phyloP scores from a whole-genome alignment of 2,329 filamentous ascomycete genomes.

The Botrytis paeoniae region DNA sequence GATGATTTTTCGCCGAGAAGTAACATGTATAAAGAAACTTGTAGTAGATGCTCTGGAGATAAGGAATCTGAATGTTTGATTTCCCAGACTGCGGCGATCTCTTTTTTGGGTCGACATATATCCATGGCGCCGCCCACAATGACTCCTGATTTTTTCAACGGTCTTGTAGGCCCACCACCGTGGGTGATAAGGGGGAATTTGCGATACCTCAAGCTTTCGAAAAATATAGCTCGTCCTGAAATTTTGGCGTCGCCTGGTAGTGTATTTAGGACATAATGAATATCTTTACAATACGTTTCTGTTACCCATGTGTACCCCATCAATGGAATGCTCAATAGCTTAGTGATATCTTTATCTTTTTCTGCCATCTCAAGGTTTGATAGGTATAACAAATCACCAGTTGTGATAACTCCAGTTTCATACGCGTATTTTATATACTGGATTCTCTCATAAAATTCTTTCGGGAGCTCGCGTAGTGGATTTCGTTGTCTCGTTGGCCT shows the following conservation, averaged over 20 bases:
- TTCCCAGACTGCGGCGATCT: neutral
- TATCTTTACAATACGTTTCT: neutral
- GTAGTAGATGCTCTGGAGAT: constrained; percentile 4
- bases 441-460: constrained; percentile 1
- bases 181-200: neutral
- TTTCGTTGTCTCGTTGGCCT: neutral
- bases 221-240: neutral
- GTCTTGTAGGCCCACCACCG: neutral
- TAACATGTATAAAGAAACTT: constrained; percentile 13
- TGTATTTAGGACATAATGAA: neutral
- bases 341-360: constrained; percentile 9
- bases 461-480: neutral
- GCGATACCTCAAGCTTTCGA: neutral
- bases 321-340: neutral
- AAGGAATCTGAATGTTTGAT: constrained; percentile 13
- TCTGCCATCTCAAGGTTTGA: neutral
- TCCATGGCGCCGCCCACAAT: neutral
- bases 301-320: neutral
- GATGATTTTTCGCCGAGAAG: neutral
- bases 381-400: neutral
- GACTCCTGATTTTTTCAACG: neutral
- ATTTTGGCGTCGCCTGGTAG: neutral
- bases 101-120: constrained; percentile 2
- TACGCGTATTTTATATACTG: neutral
- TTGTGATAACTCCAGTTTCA: neutral